These are phyloP conservation scores for Leishmania aethiopica DNA, from an alignment of 208 protist genomes.

Conservation along the genomic window DNA sequence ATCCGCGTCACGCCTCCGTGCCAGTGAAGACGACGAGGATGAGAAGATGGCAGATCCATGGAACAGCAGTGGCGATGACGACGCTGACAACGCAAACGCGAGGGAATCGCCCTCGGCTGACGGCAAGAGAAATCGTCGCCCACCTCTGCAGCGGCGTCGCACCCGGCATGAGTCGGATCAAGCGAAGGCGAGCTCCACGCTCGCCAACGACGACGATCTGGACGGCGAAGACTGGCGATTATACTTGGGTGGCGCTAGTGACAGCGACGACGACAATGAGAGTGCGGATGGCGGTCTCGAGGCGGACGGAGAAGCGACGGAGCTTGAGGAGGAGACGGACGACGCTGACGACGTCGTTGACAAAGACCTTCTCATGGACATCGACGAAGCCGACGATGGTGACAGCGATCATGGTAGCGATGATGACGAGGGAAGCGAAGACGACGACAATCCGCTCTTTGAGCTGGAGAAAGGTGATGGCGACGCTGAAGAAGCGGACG, in stretches of 20 bases:
- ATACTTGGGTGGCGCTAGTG: slow-evolving; percentile 26
- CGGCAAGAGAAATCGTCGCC: neutral
- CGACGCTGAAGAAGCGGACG: neutral
- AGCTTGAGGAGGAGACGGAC: slow-evolving; percentile 31
- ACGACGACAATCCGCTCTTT: slow-evolving; percentile 38
- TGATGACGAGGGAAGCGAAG: slow-evolving; percentile 24
- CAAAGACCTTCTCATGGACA: slow-evolving; percentile 33
- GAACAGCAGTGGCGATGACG: slow-evolving; percentile 1
- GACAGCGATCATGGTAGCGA: slow-evolving; percentile 22
- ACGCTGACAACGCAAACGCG: neutral
- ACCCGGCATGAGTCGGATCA: neutral
- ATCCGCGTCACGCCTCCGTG: neutral
- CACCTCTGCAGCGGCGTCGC: neutral
- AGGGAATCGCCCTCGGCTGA: neutral
- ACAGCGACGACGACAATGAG: slow-evolving; percentile 8
- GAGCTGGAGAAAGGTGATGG: slow-evolving; percentile 26
- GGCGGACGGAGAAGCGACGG: slow-evolving; percentile 5
- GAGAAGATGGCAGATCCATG: neutral
- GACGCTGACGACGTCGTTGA: slow-evolving; percentile 45
- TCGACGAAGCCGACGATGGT: slow-evolving; percentile 28
- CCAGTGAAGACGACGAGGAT: neutral
- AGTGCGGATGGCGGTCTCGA: neutral
- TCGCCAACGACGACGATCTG: slow-evolving; percentile 8
- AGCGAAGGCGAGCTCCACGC: neutral
- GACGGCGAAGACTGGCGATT: slow-evolving; percentile 42